Evolutionary conservation across 352 stramenopile genomes (phyloP).

Genomic region (Phytophthora colocasiae): DNA sequence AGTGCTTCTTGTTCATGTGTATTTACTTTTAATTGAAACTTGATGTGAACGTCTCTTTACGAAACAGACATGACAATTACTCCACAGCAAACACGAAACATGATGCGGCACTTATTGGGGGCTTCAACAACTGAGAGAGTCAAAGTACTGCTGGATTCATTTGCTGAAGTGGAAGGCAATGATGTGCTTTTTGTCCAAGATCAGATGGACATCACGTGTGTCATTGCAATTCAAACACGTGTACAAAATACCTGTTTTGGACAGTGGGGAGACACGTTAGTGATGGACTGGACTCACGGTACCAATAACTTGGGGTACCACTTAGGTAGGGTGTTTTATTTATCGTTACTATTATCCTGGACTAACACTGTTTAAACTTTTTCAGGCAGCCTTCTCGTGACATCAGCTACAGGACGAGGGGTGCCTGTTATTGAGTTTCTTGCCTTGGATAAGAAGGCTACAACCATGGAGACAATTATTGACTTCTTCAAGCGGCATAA

Average conservation of each 20-base stretch:
- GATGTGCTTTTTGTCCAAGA: slow-evolving; percentile 1
- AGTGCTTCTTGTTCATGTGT: not conserved
- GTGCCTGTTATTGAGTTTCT: slow-evolving; percentile 34
- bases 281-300: slow-evolving; percentile 4
- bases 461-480: slow-evolving; percentile 15
- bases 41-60: not conserved
- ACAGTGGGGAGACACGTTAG: not conserved
- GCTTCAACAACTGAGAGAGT: not conserved
- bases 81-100: slow-evolving; percentile 15
- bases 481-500: slow-evolving; percentile 9
- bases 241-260: not conserved
- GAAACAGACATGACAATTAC: slow-evolving; percentile 10
- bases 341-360: no score
- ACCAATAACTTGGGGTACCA: slow-evolving; percentile 3
- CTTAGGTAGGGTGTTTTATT: slow-evolving; percentile 1
- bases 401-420: slow-evolving; percentile 19
- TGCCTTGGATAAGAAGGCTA: slow-evolving; percentile 21
- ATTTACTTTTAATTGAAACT: not conserved
- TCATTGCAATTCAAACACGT: not conserved
- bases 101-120: slow-evolving; percentile 9
- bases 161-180: slow-evolving; percentile 13
- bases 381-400: slow-evolving; percentile 25
- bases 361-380: no score
- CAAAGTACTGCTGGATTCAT: not conserved
- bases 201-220: not conserved